phyloP scores from a whole-genome alignment of 192 early-diverging fungal species.

The Funneliformis geosporum region DNA sequence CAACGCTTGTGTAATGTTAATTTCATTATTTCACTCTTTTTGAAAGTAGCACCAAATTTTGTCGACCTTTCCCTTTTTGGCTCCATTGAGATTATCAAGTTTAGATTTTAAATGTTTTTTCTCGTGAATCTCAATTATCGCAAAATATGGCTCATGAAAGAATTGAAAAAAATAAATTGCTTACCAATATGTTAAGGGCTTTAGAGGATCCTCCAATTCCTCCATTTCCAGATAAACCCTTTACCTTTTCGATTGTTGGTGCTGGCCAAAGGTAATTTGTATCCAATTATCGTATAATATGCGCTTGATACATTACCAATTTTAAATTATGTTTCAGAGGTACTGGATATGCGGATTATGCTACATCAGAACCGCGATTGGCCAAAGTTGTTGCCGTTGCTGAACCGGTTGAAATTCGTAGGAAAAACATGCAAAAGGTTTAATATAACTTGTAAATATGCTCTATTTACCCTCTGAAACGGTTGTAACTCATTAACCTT shows the following conservation, averaged over 20 bases:
- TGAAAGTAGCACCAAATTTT: too few species aligned
- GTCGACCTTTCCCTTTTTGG: too few species aligned
- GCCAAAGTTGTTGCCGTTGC: conserved; percentile 55
- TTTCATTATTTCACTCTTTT: too few species aligned
- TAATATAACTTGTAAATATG: not conserved
- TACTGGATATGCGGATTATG: conserved; percentile 41
- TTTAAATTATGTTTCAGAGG: conserved; percentile 12
- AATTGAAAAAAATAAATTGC: not conserved
- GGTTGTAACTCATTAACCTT: not conserved
- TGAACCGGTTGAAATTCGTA: conserved; percentile 46
- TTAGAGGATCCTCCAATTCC: not conserved
- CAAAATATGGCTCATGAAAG: not conserved
- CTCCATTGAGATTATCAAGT: too few species aligned
- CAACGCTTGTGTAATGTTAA: too few species aligned
- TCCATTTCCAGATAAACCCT: not conserved
- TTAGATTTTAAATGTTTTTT: too few species aligned
- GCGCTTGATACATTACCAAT: not conserved
- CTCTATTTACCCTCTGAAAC: too few species aligned
- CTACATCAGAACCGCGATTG: conserved; percentile 40
- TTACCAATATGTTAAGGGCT: not conserved
- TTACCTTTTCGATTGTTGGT: conserved; percentile 53
- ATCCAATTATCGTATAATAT: not conserved
- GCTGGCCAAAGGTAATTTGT: conserved; percentile 46
- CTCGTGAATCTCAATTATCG: too few species aligned
- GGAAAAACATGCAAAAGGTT: conserved; percentile 27